Evolutionary conservation across 164 flowering plant species (phyloP).

Genomic region (Kalanchoe fedtschenkoi): DNA sequence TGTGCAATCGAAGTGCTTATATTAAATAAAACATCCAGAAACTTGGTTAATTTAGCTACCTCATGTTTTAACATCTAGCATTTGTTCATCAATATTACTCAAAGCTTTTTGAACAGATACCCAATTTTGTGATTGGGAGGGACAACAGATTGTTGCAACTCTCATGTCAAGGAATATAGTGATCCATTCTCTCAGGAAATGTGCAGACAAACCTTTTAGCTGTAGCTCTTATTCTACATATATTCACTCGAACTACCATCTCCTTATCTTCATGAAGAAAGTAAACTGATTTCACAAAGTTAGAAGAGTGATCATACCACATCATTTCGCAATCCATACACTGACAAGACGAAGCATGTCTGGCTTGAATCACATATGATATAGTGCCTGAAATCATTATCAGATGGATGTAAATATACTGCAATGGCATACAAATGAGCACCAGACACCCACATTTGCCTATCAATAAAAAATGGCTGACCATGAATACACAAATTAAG

Average conservation of each 20-base stretch:
- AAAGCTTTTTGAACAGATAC: background rate
- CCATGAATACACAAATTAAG: background rate
- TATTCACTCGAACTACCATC: background rate
- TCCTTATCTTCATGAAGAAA: background rate
- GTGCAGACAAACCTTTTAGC: background rate
- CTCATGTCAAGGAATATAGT: no score
- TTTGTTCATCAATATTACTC: background rate
- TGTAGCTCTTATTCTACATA: background rate
- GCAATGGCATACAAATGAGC: background rate
- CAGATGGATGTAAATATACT: background rate
- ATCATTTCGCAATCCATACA: slow-evolving; percentile 51
- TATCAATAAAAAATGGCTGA: background rate
- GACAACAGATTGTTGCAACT: no score
- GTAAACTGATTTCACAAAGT: background rate
- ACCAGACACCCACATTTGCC: background rate
- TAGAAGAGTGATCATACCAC: slow-evolving; percentile 34
- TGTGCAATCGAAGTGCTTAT: no score
- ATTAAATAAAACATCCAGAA: no score
- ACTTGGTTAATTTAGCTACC: background rate
- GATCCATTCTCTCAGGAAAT: no score
- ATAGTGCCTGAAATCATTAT: slow-evolving; percentile 52
- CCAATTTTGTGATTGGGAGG: background rate
- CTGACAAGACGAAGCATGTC: slow-evolving; percentile 50
- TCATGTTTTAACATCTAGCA: background rate
- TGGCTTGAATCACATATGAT: slow-evolving; percentile 62